These are phyloP conservation scores for Pharnaceum exiguum DNA, from an alignment of 148 eudicot genomes.

Conservation along the genomic window DNA sequence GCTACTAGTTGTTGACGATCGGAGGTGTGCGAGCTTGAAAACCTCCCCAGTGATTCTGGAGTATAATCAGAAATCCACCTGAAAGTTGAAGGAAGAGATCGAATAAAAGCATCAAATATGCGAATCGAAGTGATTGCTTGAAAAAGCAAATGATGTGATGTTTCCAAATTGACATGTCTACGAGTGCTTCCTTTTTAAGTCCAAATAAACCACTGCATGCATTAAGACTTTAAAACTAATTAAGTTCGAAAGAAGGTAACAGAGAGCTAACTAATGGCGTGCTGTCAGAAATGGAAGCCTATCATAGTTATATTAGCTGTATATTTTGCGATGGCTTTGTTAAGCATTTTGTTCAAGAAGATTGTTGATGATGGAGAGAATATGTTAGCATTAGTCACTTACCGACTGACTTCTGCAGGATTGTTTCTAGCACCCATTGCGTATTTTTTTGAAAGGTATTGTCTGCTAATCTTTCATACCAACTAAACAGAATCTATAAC, in stretches of 20 bases:
- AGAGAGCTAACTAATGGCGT: slow-evolving; percentile 13
- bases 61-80: background rate
- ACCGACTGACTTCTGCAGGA: slow-evolving; percentile 39
- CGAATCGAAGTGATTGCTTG: background rate
- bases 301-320: slow-evolving; percentile 35
- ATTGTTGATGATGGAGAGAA: slow-evolving; percentile 34
- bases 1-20: slow-evolving; percentile 5
- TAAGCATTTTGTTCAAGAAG: slow-evolving; percentile 50
- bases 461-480: too few relatives aligned
- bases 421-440: slow-evolving; percentile 57
- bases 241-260: background rate
- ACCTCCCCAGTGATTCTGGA: background rate
- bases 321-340: slow-evolving; percentile 34
- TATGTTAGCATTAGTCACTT: slow-evolving; percentile 33
- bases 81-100: slow-evolving; percentile 3
- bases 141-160: slow-evolving; percentile 18
- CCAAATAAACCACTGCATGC: slow-evolving; percentile 2
- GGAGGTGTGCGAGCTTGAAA: slow-evolving; percentile 7
- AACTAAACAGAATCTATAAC: too few relatives aligned
- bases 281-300: slow-evolving; percentile 33
- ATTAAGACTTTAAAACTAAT: background rate
- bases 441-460: slow-evolving; percentile 61
- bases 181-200: slow-evolving; percentile 12
- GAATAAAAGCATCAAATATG: background rate
- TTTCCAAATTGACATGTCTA: slow-evolving; percentile 2